A percentile compares a stretch with the other conserved stretches of the same genome.
phyloP scores from a whole-genome alignment of 2,329 filamentous ascomycete genomes.

The Fusarium sp. region DNA sequence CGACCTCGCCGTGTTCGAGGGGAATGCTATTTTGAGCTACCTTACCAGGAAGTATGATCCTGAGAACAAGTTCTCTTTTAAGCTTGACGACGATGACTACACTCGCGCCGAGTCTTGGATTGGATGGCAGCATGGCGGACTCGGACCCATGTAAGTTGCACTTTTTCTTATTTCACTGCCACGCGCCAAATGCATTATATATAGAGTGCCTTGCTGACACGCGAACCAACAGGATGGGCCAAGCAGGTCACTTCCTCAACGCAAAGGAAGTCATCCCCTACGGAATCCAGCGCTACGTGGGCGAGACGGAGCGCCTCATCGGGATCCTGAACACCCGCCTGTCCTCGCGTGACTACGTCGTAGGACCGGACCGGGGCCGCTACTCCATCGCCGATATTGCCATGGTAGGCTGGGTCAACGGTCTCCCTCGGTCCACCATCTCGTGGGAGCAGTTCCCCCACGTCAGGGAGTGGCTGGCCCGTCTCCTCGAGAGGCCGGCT shows the following conservation, averaged over 20 bases:
- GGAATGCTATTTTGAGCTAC: slow-evolving; percentile 79
- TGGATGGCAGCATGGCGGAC: slow-evolving; percentile 79
- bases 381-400: slow-evolving; percentile 80
- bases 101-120: slow-evolving; percentile 63
- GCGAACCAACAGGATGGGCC: slow-evolving; percentile 70
- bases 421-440: slow-evolving; percentile 57
- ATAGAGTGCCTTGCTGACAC: slow-evolving; percentile 31
- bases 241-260: slow-evolving; percentile 79
- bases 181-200: neutral
- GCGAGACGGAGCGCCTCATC: slow-evolving; percentile 81
- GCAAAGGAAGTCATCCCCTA: slow-evolving; percentile 78
- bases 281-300: slow-evolving; percentile 78
- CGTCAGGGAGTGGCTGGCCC: slow-evolving; percentile 79
- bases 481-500: slow-evolving; percentile 73
- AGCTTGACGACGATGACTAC: slow-evolving; percentile 54
- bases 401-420: slow-evolving; percentile 76
- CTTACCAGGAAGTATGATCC: slow-evolving; percentile 79
- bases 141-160: slow-evolving; percentile 68
- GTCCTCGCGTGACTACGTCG: slow-evolving; percentile 61
- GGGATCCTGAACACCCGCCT: slow-evolving; percentile 78
- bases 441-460: slow-evolving; percentile 72
- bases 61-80: slow-evolving; percentile 58
- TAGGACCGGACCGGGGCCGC: slow-evolving; percentile 65
- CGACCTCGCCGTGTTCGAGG: slow-evolving; percentile 78
- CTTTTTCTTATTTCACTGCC: neutral